Evolutionary conservation across 1,139 yeast species (phyloP), one percentile per base, ranked within the genome.

Genomic region (Casaregolazyma suthepensis): DNA sequence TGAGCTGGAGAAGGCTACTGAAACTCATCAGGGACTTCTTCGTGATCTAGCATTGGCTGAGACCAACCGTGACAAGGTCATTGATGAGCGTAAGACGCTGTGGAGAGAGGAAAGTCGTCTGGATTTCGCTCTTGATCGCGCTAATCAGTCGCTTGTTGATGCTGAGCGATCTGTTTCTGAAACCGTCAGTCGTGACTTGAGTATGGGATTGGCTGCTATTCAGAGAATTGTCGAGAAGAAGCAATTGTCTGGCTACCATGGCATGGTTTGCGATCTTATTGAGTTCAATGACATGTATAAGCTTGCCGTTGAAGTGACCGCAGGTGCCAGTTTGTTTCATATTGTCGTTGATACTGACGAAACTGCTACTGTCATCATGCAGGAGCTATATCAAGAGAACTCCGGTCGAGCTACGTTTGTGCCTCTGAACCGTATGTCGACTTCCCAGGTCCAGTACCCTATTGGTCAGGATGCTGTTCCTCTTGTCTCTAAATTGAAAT

Each of bases 331-430:
- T 2, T 72, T 93, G 50, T 91, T 90, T 65, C 90, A 93, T 67
- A 81, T 91, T 43, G 94, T 93, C 15, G 98, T 93, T 15, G 96
- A 90, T 64, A 83, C 78, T 47, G 97, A 91, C 61, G 83, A 79
- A 48, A 88, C 96, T 0, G 98, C 98, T 0, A 76, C 89, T 4
- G 66, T 78, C 13, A 69, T 93, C 2, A 85, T 93, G 85, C 84
- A 85, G 48, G 94, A 88, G 64, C 73, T 93, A 56, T 76, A 77
- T n/a, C 75, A 87, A 52, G 81, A 79, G 54, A 82, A 80, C 58
- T 76, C 82, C 4, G 98, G 98, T 1, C 78, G 97, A 63, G 91
- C 87, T 0, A 89, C 98, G 0, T 90, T 93, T 63, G 83, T 93
- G 72, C 98, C 99, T 0, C 73, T 93, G 60, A 89, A 89, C 65